These are phyloP conservation scores for Asparagopsis taxiformis DNA, from an alignment of 31 red algal genomes.

Conservation along the genomic window DNA sequence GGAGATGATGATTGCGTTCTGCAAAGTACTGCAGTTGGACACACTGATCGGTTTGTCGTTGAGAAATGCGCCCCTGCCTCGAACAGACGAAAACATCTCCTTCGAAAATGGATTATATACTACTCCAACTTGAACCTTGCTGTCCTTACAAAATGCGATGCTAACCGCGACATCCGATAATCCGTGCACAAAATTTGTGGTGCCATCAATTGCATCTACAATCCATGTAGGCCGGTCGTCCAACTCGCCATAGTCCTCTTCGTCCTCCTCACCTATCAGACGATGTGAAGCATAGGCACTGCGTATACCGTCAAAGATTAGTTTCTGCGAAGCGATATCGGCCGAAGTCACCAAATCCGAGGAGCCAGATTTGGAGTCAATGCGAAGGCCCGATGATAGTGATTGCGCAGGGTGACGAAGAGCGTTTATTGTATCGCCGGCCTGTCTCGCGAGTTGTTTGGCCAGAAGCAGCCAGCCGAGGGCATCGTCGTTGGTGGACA, in stretches of 20 bases:
- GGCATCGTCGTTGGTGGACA: background rate
- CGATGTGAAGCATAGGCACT: conserved; percentile 24
- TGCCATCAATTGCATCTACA: conserved; percentile 96
- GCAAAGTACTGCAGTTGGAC: conserved; percentile 19
- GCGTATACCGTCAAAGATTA: conserved; percentile 41
- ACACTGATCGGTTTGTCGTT: conserved; percentile 62
- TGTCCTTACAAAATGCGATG: conserved; percentile 57
- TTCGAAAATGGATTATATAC: conserved; percentile 76
- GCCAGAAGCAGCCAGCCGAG: conserved; percentile 30
- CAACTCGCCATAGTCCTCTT: background rate
- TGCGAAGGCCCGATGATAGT: background rate
- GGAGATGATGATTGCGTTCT: conserved; percentile 64
- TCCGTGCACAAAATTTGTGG: conserved; percentile 89
- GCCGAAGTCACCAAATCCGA: conserved; percentile 58
- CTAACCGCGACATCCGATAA: conserved; percentile 64
- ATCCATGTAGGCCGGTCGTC: conserved; percentile 69
- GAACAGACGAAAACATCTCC: conserved; percentile 70
- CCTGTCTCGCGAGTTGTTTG: conserved; percentile 34
- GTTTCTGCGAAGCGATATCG: conserved; percentile 54
- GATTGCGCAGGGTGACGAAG: background rate
- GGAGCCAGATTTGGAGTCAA: conserved; percentile 8
- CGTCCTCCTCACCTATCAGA: conserved; percentile 63
- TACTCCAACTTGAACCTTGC: conserved; percentile 69
- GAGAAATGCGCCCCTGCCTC: conserved; percentile 78
- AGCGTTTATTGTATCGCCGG: conserved; percentile 27